phyloP scores from a whole-genome alignment of 805 yeast genomes.

The Torulaspora franciscae region DNA sequence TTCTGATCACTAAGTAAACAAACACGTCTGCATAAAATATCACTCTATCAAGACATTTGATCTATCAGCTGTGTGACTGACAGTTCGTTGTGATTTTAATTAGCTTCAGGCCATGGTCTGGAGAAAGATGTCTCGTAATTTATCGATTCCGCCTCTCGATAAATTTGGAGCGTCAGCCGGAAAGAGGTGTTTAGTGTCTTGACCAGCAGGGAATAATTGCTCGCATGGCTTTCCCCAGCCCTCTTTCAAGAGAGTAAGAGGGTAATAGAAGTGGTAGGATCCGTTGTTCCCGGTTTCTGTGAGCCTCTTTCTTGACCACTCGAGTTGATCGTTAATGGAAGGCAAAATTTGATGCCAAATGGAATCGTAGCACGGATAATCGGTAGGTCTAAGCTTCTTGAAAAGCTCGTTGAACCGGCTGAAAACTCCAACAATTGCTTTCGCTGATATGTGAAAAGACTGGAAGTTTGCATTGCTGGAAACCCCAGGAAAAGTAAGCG shows the following conservation, averaged over 20 bases:
- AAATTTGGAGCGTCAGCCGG: slow-evolving; percentile 13
- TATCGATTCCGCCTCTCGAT: slow-evolving; percentile 13
- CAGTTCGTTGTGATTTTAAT: too few relatives aligned
- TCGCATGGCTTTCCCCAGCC: slow-evolving; percentile 17
- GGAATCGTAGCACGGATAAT: slow-evolving; percentile 19
- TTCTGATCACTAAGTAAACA: slow-evolving; percentile 10
- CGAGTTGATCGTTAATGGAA: slow-evolving; percentile 16
- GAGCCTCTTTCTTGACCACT: slow-evolving; percentile 17
- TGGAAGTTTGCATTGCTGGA: slow-evolving; percentile 24
- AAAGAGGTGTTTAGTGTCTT: slow-evolving; percentile 8
- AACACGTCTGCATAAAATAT: not conserved
- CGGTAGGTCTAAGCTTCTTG: slow-evolving; percentile 9
- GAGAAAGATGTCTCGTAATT: slow-evolving; percentile 9
- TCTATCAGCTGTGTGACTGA: not conserved
- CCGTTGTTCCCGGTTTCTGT: slow-evolving; percentile 18
- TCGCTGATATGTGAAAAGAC: slow-evolving; percentile 20
- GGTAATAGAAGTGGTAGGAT: slow-evolving; percentile 20
- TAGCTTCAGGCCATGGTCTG: slow-evolving; percentile 2
- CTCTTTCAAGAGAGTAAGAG: slow-evolving; percentile 11
- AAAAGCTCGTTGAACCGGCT: slow-evolving; percentile 13
- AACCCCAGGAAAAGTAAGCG: slow-evolving; percentile 42
- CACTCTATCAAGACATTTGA: not conserved
- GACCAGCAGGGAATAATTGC: slow-evolving; percentile 10
- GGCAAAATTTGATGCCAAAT: slow-evolving; percentile 22
- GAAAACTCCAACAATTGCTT: slow-evolving; percentile 19